Conservation (phyloP, 768 basidiomycete species). For the Baorangia bicolor region DNA sequence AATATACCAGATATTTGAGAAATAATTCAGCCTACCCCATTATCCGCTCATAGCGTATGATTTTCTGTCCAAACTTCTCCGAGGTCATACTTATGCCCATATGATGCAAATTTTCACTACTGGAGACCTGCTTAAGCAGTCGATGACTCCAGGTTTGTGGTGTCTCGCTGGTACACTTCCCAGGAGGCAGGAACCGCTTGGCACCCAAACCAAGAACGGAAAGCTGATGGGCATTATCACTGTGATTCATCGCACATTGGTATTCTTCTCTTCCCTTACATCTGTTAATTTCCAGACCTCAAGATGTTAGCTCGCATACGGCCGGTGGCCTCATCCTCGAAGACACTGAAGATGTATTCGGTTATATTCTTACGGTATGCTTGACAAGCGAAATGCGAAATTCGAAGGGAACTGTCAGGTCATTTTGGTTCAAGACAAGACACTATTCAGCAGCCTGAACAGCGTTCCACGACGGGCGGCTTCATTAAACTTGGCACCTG, state of each 20-base stretch:
- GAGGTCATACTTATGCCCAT: constrained; percentile 20
- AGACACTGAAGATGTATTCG: neutral
- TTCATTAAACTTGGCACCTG: neutral
- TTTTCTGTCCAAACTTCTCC: neutral
- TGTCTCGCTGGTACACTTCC: constrained; percentile 43
- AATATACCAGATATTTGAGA: constrained; percentile 8
- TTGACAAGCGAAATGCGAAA: neutral
- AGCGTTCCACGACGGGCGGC: neutral
- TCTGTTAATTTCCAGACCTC: neutral
- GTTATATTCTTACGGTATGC: neutral
- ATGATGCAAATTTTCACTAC: constrained; percentile 42
- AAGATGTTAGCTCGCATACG: neutral
- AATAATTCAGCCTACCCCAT: constrained; percentile 2
- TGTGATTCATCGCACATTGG: neutral
- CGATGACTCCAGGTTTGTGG: constrained; percentile 41
- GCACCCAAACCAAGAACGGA: constrained; percentile 53
- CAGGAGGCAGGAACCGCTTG: constrained; percentile 43
- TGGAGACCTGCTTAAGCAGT: constrained; percentile 36
- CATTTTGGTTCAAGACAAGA: neutral
- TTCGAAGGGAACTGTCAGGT: neutral
- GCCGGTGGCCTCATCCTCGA: neutral
- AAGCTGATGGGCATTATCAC: constrained; percentile 45
- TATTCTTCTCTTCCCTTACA: neutral
- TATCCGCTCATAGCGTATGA: neutral
- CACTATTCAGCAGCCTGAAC: neutral